Evolutionary conservation across 495 filamentous ascomycete species (phyloP), one percentile per base, ranked within the genome.

Genomic region (Tuber microsphaerosporum): DNA sequence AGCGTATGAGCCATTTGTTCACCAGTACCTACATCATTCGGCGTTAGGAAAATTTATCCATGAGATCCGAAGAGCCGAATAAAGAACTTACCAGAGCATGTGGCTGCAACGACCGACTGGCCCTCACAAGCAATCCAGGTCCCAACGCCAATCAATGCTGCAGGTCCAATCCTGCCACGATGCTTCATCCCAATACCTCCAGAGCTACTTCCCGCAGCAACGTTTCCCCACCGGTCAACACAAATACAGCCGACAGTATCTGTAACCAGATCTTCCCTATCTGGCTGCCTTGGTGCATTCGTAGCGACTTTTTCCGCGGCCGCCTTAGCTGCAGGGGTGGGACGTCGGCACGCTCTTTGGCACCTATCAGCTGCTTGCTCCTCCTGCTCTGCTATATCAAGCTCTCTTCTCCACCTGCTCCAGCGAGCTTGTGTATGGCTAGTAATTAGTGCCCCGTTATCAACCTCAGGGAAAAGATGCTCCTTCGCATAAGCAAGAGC

Each of bases 181-280:
- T 95, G 93, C 80, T 99, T 99, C 94, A 99, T 97, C 22, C 96
- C 96, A 77, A 98, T 98, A 10, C 95, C 95, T n/a, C 95, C 95
- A 70, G 95, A 99, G 10, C 95, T 98, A 4, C 96, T 97, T n/a
- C 92, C 95, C 14, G 94, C 95, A 8, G 95, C 96, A 82, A 99
- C 97, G 70, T 91, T 91, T 31, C 95, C 95, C 56, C 86, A 89
- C 37, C 86, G 85, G 80, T 99, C 95, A 75, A 99, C 89, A 65
- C 94, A 96, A 79, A 99, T 95, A 31, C 93, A 96, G 14, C 95
- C 95, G 48, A 99, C 92, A 4, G 95, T 99, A 84, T 99, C 95
- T 6, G 91, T 96, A 75, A 99, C 90, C 14, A 83, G 73, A 81
- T 90, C 88, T 26, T 83, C 83, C 26, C 69, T 74, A n/a, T 85